These are phyloP conservation scores for Picea mariana DNA, from an alignment of 83 land plant species.

Conservation along the genomic window DNA sequence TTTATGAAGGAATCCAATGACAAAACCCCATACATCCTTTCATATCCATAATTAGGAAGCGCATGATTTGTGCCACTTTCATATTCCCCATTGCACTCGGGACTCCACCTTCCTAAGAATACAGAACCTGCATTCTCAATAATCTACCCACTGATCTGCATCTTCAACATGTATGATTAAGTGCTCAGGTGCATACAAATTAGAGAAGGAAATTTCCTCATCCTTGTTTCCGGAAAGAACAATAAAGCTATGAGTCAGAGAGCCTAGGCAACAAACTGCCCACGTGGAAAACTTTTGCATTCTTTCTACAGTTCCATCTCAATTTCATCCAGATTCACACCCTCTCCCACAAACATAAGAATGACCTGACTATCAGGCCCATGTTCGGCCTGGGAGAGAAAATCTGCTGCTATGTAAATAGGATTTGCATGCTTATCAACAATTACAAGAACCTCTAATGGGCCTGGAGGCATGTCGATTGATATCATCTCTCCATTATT, in stretches of 20 bases:
- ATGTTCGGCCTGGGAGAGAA: slow-evolving; percentile 99
- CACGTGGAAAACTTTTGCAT: slow-evolving; percentile 33
- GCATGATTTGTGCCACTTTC: slow-evolving; percentile 99
- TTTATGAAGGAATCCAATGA: slow-evolving; percentile 93
- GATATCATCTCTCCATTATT: slow-evolving; percentile 99
- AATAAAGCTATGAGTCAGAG: no score
- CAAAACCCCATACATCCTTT: slow-evolving; percentile 93
- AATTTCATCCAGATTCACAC: slow-evolving; percentile 25
- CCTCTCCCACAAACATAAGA: no score
- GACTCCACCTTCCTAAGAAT: slow-evolving; percentile 82
- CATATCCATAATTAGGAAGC: slow-evolving; percentile 99
- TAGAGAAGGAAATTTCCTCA: no score
- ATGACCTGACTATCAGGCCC: slow-evolving; percentile 52
- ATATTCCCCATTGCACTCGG: slow-evolving; percentile 97
- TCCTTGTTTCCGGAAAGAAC: no score
- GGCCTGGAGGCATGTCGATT: slow-evolving; percentile 34
- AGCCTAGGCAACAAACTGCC: no score
- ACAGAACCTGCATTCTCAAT: slow-evolving; percentile 59
- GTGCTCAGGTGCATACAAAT: no score
- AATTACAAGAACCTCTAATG: slow-evolving; percentile 94
- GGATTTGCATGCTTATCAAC: slow-evolving; percentile 66
- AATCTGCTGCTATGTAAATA: slow-evolving; percentile 70
- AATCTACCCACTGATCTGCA: slow-evolving; percentile 84
- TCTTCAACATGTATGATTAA: slow-evolving; percentile 14
- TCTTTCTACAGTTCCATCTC: slow-evolving; percentile 75